Base-by-base conservation (phyloP, 768 basidiomycete genomes). In the Kwoniella sp. region DNA sequence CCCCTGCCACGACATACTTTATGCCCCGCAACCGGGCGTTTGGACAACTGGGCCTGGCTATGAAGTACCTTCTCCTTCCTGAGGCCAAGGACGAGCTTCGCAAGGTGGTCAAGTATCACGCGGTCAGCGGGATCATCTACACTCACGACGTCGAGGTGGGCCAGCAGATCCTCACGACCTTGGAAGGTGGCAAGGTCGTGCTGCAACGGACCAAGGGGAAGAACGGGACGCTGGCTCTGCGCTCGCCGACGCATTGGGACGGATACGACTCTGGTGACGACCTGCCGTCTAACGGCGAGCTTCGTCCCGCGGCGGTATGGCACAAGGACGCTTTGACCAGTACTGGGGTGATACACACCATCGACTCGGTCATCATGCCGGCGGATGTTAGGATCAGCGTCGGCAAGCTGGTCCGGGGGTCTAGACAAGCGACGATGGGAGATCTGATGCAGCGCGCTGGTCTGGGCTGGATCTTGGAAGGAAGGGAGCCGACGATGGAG, bases 1-100 rank as follows among this genome's bases (percentile, higher is more conserved):
- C 80, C 20, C 84, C 87, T 3, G 82, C 81, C 7, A 84, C 85
- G 0, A 86, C 91, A 2, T 80, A 90, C 52, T 80, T 99, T 33
- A 83, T 95, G 28, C 95, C 95, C 8, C 83, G 81, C 38, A 99
- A 99, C 67, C 70, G 76, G n/a, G 95, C 90, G 0, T 99, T 95
- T 77, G 81, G 83, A 56, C 81, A 84, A 7, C 80, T 98, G 5
- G 95, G 95, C 5, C 81, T 99, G 37, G 85, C 89, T 57, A 90
- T 88, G 75, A 81, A 80, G 14, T 89, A 96, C 72, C 82, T 99
- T 10, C 82, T 96, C 12, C 78, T 86, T 0, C 77, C 88, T 2
- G 69, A 71, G 26, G 84, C 87, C 5, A 88, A 85, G 67, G 73
- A 80, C 49, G 91, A 96, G 68, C 76, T 98, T 39, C 83, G 85